phyloP scores from a whole-genome alignment of 192 early-diverging fungal species.

The Entomortierella parvispora region DNA sequence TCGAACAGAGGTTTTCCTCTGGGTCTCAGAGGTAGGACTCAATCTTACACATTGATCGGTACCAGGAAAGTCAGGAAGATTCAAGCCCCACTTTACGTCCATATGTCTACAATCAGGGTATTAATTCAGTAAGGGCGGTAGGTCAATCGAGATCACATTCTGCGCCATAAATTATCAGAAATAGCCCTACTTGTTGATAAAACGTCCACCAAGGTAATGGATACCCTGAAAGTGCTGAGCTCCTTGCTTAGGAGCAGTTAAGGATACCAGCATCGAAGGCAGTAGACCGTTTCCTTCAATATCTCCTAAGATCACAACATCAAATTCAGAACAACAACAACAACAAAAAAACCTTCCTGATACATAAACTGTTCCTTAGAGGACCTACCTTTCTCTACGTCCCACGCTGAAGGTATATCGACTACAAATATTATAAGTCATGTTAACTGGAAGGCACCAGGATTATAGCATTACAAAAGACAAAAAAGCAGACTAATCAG shows the following conservation, averaged over 20 bases:
- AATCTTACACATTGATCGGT: constrained; percentile 76
- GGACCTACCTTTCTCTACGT: constrained; percentile 84
- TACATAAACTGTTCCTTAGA: background rate
- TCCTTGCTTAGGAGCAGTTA: constrained; percentile 92
- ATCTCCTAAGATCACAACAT: constrained; percentile 48
- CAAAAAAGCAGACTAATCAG: too few species aligned
- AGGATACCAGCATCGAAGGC: constrained; percentile 88
- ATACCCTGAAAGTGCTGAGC: constrained; percentile 75
- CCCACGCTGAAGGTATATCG: constrained; percentile 96
- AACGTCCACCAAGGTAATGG: constrained; percentile 90
- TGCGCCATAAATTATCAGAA: background rate
- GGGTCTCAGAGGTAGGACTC: background rate
- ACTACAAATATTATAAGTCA: constrained; percentile 62
- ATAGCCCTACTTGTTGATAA: constrained; percentile 73
- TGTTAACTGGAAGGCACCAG: too few species aligned
- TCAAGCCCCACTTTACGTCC: constrained; percentile 70
- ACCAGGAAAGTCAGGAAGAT: constrained; percentile 77
- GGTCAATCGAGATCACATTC: too few species aligned
- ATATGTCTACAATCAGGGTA: constrained; percentile 53
- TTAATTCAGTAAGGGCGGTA: background rate
- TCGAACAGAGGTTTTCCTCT: background rate
- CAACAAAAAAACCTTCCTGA: background rate
- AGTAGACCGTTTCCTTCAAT: constrained; percentile 60
- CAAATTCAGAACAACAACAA: background rate
- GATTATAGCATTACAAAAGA: too few species aligned